These are phyloP conservation scores for Thecaphora thlaspeos DNA, from an alignment of 1,284 basidiomycete genomes.

Conservation along the genomic window DNA sequence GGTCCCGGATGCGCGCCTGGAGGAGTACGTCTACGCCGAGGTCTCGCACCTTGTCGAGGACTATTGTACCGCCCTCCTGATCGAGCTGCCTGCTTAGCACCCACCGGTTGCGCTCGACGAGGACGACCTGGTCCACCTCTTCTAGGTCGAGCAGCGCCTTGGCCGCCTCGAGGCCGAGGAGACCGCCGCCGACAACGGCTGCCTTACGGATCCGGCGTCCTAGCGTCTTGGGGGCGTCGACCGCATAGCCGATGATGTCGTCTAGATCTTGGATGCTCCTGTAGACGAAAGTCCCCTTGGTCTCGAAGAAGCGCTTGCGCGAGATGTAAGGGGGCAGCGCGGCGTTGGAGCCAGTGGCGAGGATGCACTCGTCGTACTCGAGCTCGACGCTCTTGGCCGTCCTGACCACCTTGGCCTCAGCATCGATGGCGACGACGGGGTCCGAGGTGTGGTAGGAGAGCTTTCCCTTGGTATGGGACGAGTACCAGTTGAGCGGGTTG, in stretches of 20 bases:
- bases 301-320: slow-evolving; percentile 59
- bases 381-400: slow-evolving; percentile 63
- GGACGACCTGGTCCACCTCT: slow-evolving; percentile 61
- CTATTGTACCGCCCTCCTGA: slow-evolving; percentile 69
- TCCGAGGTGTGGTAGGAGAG: slow-evolving; percentile 51
- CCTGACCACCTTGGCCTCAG: slow-evolving; percentile 61
- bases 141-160: slow-evolving; percentile 70
- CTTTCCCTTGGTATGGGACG: slow-evolving; percentile 47
- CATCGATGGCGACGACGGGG: slow-evolving; percentile 62
- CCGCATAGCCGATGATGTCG: slow-evolving; percentile 40
- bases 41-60: slow-evolving; percentile 67
- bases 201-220: slow-evolving; percentile 56
- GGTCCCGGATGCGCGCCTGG: slow-evolving; percentile 61
- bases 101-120: slow-evolving; percentile 67
- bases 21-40: slow-evolving; percentile 69
- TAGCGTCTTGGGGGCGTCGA: slow-evolving; percentile 25
- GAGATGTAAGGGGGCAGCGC: slow-evolving; percentile 68
- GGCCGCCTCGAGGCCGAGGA: slow-evolving; percentile 73
- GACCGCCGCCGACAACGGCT: slow-evolving; percentile 70
- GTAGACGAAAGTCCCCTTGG: slow-evolving; percentile 70
- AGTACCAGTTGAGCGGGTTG: slow-evolving; percentile 68
- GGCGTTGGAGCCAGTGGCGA: slow-evolving; percentile 72
- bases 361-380: slow-evolving; percentile 63
- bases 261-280: slow-evolving; percentile 64
- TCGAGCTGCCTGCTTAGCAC: slow-evolving; percentile 73